phyloP scores from a whole-genome alignment of 108 stramenopile genomes.

The Skeletonema potamos region DNA sequence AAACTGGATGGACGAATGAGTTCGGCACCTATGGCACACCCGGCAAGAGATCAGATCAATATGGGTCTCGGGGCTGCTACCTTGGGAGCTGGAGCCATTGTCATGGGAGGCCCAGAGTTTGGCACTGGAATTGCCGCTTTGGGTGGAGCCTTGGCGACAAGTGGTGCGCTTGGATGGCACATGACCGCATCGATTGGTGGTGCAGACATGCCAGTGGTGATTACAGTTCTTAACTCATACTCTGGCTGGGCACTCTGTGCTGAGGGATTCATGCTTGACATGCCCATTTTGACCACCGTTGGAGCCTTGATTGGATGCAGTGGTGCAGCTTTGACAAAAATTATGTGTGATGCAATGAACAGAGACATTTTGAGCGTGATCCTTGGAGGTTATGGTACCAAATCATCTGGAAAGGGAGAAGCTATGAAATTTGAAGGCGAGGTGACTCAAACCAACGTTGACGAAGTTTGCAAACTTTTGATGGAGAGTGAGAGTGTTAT shows the following conservation, averaged over 20 bases:
- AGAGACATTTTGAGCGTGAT: constrained; percentile 95
- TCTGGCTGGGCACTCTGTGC: constrained; percentile 95
- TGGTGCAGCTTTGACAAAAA: constrained; percentile 97
- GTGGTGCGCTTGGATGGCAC: constrained; percentile 92
- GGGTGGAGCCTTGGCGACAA: constrained; percentile 79
- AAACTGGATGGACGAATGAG: constrained; percentile 91
- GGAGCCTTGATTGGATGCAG: constrained; percentile 99
- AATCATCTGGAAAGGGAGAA: constrained; percentile 83
- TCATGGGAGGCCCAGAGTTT: constrained; percentile 77
- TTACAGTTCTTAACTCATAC: constrained; percentile 98
- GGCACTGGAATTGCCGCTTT: constrained; percentile 82
- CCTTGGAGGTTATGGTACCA: constrained; percentile 93
- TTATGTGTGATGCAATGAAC: constrained; percentile 99
- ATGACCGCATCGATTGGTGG: constrained; percentile 98
- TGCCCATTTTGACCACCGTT: constrained; percentile 96
- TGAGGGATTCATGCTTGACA: constrained; percentile 99
- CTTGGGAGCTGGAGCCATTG: constrained; percentile 83
- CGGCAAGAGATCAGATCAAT: constrained; percentile 88
- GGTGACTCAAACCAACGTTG: constrained; percentile 83
- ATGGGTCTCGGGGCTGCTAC: constrained; percentile 91
- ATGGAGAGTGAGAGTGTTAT: constrained; percentile 89
- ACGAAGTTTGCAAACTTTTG: constrained; percentile 82
- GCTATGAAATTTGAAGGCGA: constrained; percentile 94
- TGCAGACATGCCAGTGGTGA: constrained; percentile 99
- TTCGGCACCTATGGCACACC: constrained; percentile 78